Base-by-base conservation (phyloP, 2,329 filamentous ascomycete species). In the Ophioceras dolichostomum region DNA sequence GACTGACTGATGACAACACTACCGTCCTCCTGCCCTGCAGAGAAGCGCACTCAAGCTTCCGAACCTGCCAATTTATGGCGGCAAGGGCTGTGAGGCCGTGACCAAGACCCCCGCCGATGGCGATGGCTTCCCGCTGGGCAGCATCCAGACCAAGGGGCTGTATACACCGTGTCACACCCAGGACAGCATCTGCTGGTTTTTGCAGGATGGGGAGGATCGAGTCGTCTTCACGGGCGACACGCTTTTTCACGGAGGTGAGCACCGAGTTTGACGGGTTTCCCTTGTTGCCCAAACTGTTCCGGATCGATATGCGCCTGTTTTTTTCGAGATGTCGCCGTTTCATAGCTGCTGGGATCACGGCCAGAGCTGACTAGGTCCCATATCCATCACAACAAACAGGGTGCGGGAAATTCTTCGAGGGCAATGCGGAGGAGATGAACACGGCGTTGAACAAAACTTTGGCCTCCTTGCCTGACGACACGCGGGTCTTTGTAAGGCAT, bases 121-220 rank as follows among this genome's bases (percentile, higher is more conserved):
- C 28, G 76, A 85, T 46, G 75, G 68, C 3, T 94, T 95, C 67
- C 80, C 75, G 44, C 76, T 98, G 43, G 91, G 91, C 39, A 70
- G 72, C 47, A 91, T 98, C 57, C 70, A 73, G 12, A 81, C 95
- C 40, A 89, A 75, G 54, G 83, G 84, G 18, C 66, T 96, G n/a
- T 83, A 96, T 61, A 98, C 91, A 10, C 91, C 91, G 2, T 98
- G 91, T 59, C 91, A 98, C 57, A 98, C 91, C 2, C 88, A 95
- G 63, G 91, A 98, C 63, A 95, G 88, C 58, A 94, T 98, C 55
- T 98, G 91, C 68, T 98, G 79, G 65, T 85, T 79, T 48, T 78
- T 91, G 66, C 76, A 94, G 59, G 89, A 98, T 52, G 79, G 76
- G 16, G 65, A 75, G 34, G 63, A 72, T 39, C 79, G 74, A 49